Evolutionary conservation across 2,329 filamentous ascomycete species (phyloP), one percentile per base, ranked within the genome.

Genomic region (Fusarium haematococcum): DNA sequence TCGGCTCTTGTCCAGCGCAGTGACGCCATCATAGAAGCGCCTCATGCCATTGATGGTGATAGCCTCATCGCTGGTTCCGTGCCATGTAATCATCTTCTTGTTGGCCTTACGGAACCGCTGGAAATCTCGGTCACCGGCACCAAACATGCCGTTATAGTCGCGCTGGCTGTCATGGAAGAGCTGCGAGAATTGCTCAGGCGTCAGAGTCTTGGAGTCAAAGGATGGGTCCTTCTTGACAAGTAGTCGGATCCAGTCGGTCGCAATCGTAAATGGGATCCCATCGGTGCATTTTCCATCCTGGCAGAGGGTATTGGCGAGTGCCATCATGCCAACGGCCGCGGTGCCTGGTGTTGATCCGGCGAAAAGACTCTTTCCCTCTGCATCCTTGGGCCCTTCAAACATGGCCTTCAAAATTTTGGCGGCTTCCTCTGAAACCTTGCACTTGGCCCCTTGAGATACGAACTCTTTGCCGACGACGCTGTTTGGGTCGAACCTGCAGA

Each of bases 401-500:
- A 57, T 57, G 11, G 48, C 48, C 18, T 54, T 54, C 27, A 54
- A 32, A 6, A 54, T 2, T 14, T 32, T 2, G 1, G 48, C 11
- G 0, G 48, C 48, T 1, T 32, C 48, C 18, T 20, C 32, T 4
- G 48, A 32, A 3, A 32, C 11, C 6, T 54, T 54, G 27, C 48
- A 54, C 10, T 54, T 54, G 27, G 18, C 11, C 14, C 18, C 48
- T 2, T 32, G 18, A 0, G 27, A 32, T 5, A 54, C 37, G 6
- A 58, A 33, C 14, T 33, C 37, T 13, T 65, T 58, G 1, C 37
- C 62, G 13, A 45, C 52, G 14, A 58, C n/a, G 2, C 14, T 30
- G n/a, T 18, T 18, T 16, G 68, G 64, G 11, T 70, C 64, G 32
- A 70, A 70, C 6, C 60, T 16, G 45, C 68, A 67, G 0, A 37